Evolutionary conservation across 768 basidiomycete genomes (phyloP).

Genomic region (Naganishia randhawae): DNA sequence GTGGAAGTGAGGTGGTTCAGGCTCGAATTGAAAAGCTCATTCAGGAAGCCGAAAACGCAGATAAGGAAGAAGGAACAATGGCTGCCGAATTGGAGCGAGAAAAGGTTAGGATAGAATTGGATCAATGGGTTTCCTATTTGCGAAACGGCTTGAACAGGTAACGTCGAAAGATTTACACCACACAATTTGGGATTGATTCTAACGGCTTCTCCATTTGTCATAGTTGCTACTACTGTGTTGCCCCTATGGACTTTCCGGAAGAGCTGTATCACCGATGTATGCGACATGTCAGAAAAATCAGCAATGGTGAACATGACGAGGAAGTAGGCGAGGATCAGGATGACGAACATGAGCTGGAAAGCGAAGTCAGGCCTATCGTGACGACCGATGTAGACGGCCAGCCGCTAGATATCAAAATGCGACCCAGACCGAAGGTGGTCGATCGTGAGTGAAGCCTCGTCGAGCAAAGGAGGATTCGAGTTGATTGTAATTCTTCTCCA

Average conservation of each 20-base stretch:
- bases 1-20: conserved; percentile 11
- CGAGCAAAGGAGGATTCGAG: conserved; percentile 25
- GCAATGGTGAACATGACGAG: conserved; percentile 26
- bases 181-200: not conserved
- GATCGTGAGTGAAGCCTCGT: conserved; percentile 51
- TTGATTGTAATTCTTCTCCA: not conserved
- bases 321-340: conserved; percentile 25
- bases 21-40: conserved; percentile 27
- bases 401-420: conserved; percentile 53
- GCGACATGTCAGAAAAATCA: conserved; percentile 60
- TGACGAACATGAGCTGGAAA: conserved; percentile 30
- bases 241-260: conserved; percentile 86
- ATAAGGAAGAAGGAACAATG: conserved; percentile 31
- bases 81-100: conserved; percentile 57
- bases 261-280: conserved; percentile 93
- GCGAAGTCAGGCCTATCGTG: conserved; percentile 7
- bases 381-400: conserved; percentile 21
- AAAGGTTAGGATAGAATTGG: conserved; percentile 75
- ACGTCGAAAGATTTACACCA: not conserved
- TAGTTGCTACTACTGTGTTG: conserved; percentile 97
- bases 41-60: conserved; percentile 57
- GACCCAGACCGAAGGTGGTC: conserved; percentile 48
- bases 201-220: conserved; percentile 56
- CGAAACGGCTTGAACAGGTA: conserved; percentile 62
- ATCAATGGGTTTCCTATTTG: conserved; percentile 88